A percentile compares a stretch with the other conserved stretches of the same genome.
Conservation (phyloP, 108 stramenopile genomes). For the Nitzschia putrida region DNA sequence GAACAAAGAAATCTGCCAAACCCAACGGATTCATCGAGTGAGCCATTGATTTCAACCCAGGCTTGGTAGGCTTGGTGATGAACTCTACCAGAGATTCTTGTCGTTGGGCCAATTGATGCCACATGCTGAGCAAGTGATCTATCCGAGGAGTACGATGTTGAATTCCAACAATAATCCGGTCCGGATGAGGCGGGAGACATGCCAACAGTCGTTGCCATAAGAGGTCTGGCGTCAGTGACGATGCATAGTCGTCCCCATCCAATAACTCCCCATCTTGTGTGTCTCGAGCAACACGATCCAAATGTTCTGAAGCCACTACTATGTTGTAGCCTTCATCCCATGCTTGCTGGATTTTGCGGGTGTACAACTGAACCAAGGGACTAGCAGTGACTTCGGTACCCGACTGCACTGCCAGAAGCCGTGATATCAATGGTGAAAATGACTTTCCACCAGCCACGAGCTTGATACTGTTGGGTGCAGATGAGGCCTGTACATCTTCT, state of each 20-base stretch:
- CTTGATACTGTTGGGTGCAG: neutral
- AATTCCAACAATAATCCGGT: neutral
- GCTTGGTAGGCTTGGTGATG: slow-evolving; percentile 1
- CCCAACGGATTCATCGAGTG: slow-evolving; percentile 1
- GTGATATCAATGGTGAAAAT: neutral
- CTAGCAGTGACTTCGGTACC: neutral
- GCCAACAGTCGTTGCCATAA: neutral
- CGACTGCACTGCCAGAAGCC: neutral
- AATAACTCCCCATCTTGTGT: neutral
- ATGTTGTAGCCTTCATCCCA: slow-evolving; percentile 1
- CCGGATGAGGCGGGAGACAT: neutral
- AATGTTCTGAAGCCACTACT: neutral
- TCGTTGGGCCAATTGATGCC: neutral
- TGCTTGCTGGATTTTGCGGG: neutral
- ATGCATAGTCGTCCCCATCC: neutral
- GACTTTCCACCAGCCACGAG: neutral
- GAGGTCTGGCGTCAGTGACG: neutral
- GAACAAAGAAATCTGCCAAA: neutral
- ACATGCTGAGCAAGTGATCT: neutral
- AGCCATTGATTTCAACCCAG: neutral
- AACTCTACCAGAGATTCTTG: neutral
- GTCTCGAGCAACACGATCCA: neutral
- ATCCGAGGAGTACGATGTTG: neutral
- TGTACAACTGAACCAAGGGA: neutral
- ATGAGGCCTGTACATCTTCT: neutral